Conservation (phyloP, 768 basidiomycete genomes). For the Hebeloma cylindrosporum region DNA sequence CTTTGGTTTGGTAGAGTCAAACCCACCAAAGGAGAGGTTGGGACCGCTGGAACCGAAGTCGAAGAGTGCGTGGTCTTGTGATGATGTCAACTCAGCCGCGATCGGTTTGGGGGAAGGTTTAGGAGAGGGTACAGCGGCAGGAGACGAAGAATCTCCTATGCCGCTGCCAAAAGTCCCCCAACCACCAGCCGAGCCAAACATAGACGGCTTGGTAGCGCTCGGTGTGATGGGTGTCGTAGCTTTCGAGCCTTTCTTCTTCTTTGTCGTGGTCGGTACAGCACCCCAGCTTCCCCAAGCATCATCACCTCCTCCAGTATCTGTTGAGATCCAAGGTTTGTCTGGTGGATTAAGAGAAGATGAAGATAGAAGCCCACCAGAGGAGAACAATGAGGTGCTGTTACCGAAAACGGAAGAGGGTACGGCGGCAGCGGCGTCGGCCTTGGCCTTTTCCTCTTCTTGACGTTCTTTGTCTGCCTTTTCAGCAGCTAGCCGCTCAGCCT, state of each 20-base stretch:
- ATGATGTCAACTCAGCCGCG: constrained; percentile 12
- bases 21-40: constrained; percentile 7
- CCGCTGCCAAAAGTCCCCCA: constrained; percentile 16
- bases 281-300: constrained; percentile 21
- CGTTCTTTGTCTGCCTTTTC: constrained; percentile 10
- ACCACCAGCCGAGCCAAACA: constrained; percentile 15
- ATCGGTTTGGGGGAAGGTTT: constrained; percentile 13
- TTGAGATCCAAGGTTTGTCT: constrained; percentile 22
- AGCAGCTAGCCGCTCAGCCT: too few relatives aligned
- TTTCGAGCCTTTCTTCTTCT: constrained; percentile 26
- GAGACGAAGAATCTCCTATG: constrained; percentile 1
- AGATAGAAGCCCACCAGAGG: constrained; percentile 25
- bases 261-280: constrained; percentile 6
- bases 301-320: constrained; percentile 25
- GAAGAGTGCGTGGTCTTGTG: constrained; percentile 2
- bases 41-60: constrained; percentile 10
- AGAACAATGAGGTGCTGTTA: constrained; percentile 14
- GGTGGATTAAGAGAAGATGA: constrained; percentile 24
- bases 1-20: neutral
- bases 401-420: constrained; percentile 18
- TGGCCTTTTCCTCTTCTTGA: constrained; percentile 21
- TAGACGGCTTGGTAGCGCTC: constrained; percentile 11
- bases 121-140: constrained; percentile 9
- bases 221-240: constrained; percentile 8
- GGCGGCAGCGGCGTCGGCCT: constrained; percentile 14